Base-by-base conservation (phyloP, 345 rosid species). In the Chamaenerion angustifolium region DNA sequence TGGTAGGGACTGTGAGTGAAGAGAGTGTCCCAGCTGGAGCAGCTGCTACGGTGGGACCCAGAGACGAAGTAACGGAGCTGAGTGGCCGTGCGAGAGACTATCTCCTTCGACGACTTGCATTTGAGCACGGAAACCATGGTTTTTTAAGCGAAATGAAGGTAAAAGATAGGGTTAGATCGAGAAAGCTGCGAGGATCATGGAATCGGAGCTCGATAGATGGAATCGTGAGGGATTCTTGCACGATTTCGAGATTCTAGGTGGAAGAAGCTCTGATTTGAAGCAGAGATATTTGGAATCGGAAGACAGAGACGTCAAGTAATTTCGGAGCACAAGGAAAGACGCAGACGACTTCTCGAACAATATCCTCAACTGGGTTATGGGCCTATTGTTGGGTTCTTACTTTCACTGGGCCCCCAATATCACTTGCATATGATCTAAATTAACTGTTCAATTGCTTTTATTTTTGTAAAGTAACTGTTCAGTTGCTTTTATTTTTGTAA, bases 111-210 rank as follows among this genome's bases (percentile, higher is more conserved):
- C 11, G 83, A 62, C 56, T 63, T 82, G 49, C 79, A 80, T 72
- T 86, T 78, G 60, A 92, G 73, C 35, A 80, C 93, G 6, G 82
- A 78, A 18, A 87, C 94, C 85, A 82, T 82, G 69, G 2, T 13
- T 27, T 49, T 23, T 40, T 17, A 31, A 9, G 45, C 42, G 42
- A 54, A 54, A 18, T 18, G 49, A 35, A 53, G 40, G 45, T 17
- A 52, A 12, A 62, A 8, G 44, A 46, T 31, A 31, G 37, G 48
- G 51, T 23, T 56, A 31, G 10, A 40, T 45, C 44, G 31, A 35
- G 13, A 17, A 18, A 8, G 50, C 9, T 10, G 57, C 11, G 40
- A 56, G 54, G 51, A 9, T 35, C 56, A 37, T 48, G 59, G 56
- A 46, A 60, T 11, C 8, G 23, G 47, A 41, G 51, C 0, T 46